Evolutionary conservation across 805 yeast genomes (phyloP).

Genomic region (Jamesozyma spencerorum): DNA sequence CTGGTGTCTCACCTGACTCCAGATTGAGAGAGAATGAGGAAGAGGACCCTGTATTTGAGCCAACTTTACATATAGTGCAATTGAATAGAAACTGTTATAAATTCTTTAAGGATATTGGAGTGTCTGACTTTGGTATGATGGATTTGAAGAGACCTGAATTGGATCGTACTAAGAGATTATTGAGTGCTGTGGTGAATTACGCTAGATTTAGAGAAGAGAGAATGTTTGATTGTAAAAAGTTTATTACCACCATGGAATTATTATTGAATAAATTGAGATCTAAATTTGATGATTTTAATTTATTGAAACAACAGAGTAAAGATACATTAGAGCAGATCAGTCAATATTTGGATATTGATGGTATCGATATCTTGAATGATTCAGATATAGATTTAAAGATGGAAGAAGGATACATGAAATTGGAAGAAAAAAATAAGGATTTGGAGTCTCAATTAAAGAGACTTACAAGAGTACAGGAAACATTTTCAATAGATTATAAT

Average conservation of each 20-base stretch:
- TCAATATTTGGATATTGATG: constrained; percentile 5
- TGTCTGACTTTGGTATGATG: constrained; percentile 63
- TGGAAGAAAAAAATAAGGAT: constrained; percentile 42
- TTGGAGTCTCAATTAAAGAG: constrained; percentile 54
- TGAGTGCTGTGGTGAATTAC: constrained; percentile 79
- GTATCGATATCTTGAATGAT: background rate
- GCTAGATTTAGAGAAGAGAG: constrained; percentile 78
- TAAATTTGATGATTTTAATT: constrained; percentile 35
- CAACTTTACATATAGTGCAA: constrained; percentile 39
- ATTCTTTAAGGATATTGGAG: constrained; percentile 64
- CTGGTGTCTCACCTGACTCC: constrained; percentile 39
- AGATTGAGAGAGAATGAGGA: constrained; percentile 3
- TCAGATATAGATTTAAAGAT: background rate
- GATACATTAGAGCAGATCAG: constrained; percentile 30
- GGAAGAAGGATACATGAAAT: constrained; percentile 31
- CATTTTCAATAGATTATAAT: constrained; percentile 49
- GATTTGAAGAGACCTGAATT: constrained; percentile 78
- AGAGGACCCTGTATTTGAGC: constrained; percentile 10
- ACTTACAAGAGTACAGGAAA: constrained; percentile 54
- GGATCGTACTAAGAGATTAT: constrained; percentile 47
- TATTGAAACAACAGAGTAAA: constrained; percentile 29
- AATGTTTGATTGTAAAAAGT: constrained; percentile 55
- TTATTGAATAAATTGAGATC: constrained; percentile 38
- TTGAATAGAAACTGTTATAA: constrained; percentile 51
- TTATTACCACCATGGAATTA: constrained; percentile 46